Evolutionary conservation across 495 filamentous ascomycete species (phyloP).

Genomic region (Lepraria neglecta): DNA sequence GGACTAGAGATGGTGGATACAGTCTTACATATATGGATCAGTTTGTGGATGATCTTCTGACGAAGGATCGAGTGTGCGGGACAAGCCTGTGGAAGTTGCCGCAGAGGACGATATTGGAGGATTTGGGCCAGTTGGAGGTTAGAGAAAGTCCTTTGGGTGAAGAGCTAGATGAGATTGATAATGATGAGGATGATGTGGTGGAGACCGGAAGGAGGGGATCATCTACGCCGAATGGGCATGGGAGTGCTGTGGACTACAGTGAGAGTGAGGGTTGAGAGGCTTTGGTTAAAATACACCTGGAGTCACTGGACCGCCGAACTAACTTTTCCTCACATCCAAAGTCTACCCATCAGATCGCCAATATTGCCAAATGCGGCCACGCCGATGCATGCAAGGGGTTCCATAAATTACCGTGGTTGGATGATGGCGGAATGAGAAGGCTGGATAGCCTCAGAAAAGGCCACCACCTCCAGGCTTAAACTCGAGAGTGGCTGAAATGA

Average conservation of each 20-base stretch:
- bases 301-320: too few relatives aligned
- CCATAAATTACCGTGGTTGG: too few relatives aligned
- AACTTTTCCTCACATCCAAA: too few relatives aligned
- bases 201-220: constrained; percentile 15
- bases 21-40: constrained; percentile 79
- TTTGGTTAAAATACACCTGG: background rate
- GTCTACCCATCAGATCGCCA: too few relatives aligned
- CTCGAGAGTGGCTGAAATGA: too few relatives aligned
- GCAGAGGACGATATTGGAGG: constrained; percentile 74
- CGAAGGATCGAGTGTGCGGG: constrained; percentile 81
- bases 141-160: constrained; percentile 73
- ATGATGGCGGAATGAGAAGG: too few relatives aligned
- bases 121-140: constrained; percentile 79
- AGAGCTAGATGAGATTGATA: constrained; percentile 77
- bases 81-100: constrained; percentile 92
- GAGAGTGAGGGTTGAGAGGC: constrained; percentile 8
- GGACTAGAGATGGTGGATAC: constrained; percentile 62
- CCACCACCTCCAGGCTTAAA: too few relatives aligned
- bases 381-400: too few relatives aligned
- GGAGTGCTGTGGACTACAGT: background rate
- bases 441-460: too few relatives aligned
- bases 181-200: constrained; percentile 45
- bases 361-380: too few relatives aligned
- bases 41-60: constrained; percentile 87
- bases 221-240: constrained; percentile 7